Evolutionary conservation across 2,329 filamentous ascomycete genomes (phyloP), one percentile per base, ranked within the genome.

Genomic region (Aspergillus sp.): DNA sequence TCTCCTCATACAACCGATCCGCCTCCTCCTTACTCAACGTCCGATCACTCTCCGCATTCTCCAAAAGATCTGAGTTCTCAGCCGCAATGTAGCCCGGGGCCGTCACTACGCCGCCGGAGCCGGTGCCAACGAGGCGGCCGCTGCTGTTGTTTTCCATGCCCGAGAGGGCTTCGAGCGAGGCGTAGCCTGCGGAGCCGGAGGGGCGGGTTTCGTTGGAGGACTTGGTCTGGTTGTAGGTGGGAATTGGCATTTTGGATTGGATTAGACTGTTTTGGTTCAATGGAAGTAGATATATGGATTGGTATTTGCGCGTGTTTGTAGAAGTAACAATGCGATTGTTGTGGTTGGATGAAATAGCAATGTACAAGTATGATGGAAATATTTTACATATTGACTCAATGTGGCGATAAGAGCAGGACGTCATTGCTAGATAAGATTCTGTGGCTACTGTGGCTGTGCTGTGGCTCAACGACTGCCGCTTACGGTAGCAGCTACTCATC

Each of bases 1-100:
- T 64, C 56, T 74, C 71, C 51, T 72, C 65, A 50, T 73, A 74
- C 37, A 70, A 50, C 10, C 64, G 61, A 50, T 74, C 71, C 2
- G 67, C 70, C 49, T 74, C 70, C 43, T 68, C 69, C 53, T 65
- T 66, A 47, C 63, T 73, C 60, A 67, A 46, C n/a, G 56, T 49
- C 19, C 52, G 54, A 19, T 60, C 56, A 17, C 54, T 50, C 7
- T 56, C 54, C 12, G 50, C 43, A 25, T 52, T 52, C 41, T 52
- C 54, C 23, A 50, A 41, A 17, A 50, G 43, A 33, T 54, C 53
- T 33, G 46, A 22, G 12, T 50, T 49, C 39, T 53, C 44, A 1
- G 47, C 49, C 4, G 44, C 32, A 4, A 54, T 49, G 10, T 52
- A 56, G 5, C 53, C 49, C 10, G 54, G 54, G 12, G 56, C 52